Evolutionary conservation across 345 rosid genomes (phyloP).

Genomic region (Ailanthus altissimus): DNA sequence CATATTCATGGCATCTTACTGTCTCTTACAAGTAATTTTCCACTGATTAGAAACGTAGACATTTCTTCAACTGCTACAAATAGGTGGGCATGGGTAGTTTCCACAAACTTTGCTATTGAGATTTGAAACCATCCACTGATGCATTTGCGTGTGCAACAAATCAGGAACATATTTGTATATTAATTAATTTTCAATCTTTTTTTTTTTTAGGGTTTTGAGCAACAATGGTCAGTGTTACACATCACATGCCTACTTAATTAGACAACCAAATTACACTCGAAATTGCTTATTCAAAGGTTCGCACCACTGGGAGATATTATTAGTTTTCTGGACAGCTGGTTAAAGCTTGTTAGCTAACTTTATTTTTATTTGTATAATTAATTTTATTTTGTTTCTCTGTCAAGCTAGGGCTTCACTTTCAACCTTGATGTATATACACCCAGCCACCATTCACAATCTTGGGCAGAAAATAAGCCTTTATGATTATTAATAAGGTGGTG

Average conservation of each 20-base stretch:
- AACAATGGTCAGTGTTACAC: background rate
- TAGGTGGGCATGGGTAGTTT: background rate
- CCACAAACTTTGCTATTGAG: background rate
- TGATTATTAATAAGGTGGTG: too few relatives aligned
- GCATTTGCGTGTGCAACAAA: conserved; percentile 1
- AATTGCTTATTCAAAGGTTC: background rate
- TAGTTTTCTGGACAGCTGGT: background rate
- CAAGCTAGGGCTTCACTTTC: background rate
- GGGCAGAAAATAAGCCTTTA: background rate
- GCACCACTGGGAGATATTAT: background rate
- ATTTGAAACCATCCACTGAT: too few relatives aligned
- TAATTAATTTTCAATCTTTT: too few relatives aligned
- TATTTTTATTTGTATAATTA: background rate
- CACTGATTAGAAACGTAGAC: background rate
- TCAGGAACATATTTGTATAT: background rate
- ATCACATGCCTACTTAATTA: background rate
- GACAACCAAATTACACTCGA: background rate
- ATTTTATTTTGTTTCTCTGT: background rate
- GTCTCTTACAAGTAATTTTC: background rate
- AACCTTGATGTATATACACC: too few relatives aligned
- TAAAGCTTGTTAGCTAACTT: background rate
- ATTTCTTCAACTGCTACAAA: conserved; percentile 2
- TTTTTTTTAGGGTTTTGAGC: background rate
- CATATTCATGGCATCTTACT: background rate
- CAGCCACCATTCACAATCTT: background rate